phyloP scores from a whole-genome alignment of 352 stramenopile genomes.

The Phytophthora boehmeriae region DNA sequence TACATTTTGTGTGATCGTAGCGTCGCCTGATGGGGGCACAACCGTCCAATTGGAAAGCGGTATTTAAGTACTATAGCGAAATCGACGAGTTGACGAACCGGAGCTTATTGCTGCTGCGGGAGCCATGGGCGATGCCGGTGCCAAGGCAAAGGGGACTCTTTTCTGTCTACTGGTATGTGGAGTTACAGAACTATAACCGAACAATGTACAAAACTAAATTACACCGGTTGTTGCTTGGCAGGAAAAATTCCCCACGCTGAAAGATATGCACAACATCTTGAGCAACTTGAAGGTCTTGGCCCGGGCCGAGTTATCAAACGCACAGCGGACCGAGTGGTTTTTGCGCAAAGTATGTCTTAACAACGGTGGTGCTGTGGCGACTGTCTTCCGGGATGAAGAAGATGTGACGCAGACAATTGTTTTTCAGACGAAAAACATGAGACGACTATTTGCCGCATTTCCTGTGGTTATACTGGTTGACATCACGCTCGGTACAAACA shows the following conservation, averaged over 20 bases:
- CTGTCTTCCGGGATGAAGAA: background rate
- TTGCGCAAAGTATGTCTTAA: background rate
- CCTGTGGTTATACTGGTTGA: constrained; percentile 19
- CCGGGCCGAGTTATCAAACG: background rate
- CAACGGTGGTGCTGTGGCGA: background rate
- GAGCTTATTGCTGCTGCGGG: background rate
- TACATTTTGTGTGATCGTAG: background rate
- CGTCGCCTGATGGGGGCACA: background rate
- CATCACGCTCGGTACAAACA: constrained; percentile 15
- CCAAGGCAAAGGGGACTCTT: constrained; percentile 3
- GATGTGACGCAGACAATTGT: background rate
- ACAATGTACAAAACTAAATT: background rate
- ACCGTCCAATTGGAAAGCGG: background rate
- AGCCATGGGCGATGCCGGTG: constrained; percentile 1
- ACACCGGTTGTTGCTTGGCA: background rate
- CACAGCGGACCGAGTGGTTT: background rate
- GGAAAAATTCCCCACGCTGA: background rate
- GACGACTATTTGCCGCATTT: constrained; percentile 22
- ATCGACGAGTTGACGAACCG: constrained; percentile 1
- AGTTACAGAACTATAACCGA: background rate
- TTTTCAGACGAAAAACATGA: constrained; percentile 15
- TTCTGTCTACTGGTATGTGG: constrained; percentile 3
- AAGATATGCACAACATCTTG: constrained; percentile 5
- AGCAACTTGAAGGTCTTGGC: background rate
- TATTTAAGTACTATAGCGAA: constrained; percentile 1